Conservation (phyloP, 495 filamentous ascomycete genomes). For the Aspergillus diversus region DNA sequence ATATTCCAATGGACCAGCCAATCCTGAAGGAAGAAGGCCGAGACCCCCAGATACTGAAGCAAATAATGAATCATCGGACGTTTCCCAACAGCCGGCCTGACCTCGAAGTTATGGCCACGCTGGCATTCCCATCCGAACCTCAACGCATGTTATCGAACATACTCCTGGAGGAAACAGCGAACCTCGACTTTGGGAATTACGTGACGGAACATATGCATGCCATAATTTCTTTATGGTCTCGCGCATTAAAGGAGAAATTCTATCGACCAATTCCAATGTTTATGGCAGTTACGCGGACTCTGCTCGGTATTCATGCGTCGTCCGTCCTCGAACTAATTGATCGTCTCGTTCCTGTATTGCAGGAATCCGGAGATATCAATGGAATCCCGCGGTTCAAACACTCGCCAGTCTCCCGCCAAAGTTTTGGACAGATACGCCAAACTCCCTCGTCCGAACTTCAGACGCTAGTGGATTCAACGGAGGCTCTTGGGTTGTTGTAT, state of each 20-base stretch:
- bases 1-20: conserved; percentile 11
- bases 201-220: conserved; percentile 55
- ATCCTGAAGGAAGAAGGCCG: conserved; percentile 3
- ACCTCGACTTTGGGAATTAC: conserved; percentile 48
- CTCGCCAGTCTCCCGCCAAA: conserved; percentile 45
- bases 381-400: conserved; percentile 55
- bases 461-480: conserved; percentile 56
- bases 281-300: conserved; percentile 56
- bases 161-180: conserved; percentile 56
- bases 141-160: conserved; percentile 57
- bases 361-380: conserved; percentile 60
- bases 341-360: conserved; percentile 56
- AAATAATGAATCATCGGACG: conserved; percentile 60
- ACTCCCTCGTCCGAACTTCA: conserved; percentile 52
- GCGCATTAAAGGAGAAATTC: conserved; percentile 62
- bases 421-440: conserved; percentile 38
- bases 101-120: conserved; percentile 54
- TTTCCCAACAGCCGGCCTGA: conserved; percentile 51
- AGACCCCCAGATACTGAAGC: conserved; percentile 54
- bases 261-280: conserved; percentile 63
- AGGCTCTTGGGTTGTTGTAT: conserved; percentile 61
- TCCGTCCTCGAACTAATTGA: conserved; percentile 52
- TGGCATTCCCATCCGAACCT: conserved; percentile 59
- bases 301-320: conserved; percentile 54
- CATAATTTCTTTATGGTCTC: conserved; percentile 63